phyloP scores from a whole-genome alignment of 2,329 filamentous ascomycete species.

The Phaeosphaeria sp. region DNA sequence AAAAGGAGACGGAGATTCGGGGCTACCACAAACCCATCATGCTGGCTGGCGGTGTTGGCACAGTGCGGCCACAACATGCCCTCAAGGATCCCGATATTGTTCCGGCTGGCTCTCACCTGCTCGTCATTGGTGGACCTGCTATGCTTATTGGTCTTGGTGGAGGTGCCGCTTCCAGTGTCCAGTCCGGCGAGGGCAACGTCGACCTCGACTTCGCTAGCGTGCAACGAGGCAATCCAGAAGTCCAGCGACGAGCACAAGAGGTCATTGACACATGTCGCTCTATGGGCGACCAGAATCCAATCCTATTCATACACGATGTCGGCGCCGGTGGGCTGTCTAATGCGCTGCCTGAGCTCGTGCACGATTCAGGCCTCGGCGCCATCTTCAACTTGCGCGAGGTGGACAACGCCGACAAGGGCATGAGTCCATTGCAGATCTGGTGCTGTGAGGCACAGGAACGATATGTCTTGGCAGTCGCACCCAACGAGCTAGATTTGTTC shows the following conservation, averaged over 20 bases:
- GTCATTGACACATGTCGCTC: constrained; percentile 94
- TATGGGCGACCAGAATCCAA: constrained; percentile 83
- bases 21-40: constrained; percentile 99
- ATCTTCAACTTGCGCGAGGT: constrained; percentile 94
- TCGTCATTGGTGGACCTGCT: constrained; percentile 92
- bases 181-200: constrained; percentile 85
- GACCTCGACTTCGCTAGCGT: constrained; percentile 97
- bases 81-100: constrained; percentile 83
- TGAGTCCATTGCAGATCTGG: constrained; percentile 98
- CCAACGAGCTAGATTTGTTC: constrained; percentile 76
- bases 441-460: constrained; percentile 97
- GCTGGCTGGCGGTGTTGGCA: constrained; percentile 95
- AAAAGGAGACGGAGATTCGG: constrained; percentile 72
- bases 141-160: constrained; percentile 98
- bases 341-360: constrained; percentile 86
- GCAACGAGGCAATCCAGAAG: constrained; percentile 95
- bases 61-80: constrained; percentile 87
- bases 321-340: constrained; percentile 88
- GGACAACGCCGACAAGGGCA: constrained; percentile 85
- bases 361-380: constrained; percentile 89
- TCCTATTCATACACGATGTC: constrained; percentile 97
- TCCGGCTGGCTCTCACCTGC: constrained; percentile 83
- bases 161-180: constrained; percentile 89
- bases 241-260: constrained; percentile 94
- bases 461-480: constrained; percentile 89